A percentile compares a stretch with the other conserved stretches of the same genome.
These are phyloP conservation scores for Rhinocladiella mackenziei DNA, from an alignment of 2,329 filamentous ascomycete genomes.

Conservation along the genomic window DNA sequence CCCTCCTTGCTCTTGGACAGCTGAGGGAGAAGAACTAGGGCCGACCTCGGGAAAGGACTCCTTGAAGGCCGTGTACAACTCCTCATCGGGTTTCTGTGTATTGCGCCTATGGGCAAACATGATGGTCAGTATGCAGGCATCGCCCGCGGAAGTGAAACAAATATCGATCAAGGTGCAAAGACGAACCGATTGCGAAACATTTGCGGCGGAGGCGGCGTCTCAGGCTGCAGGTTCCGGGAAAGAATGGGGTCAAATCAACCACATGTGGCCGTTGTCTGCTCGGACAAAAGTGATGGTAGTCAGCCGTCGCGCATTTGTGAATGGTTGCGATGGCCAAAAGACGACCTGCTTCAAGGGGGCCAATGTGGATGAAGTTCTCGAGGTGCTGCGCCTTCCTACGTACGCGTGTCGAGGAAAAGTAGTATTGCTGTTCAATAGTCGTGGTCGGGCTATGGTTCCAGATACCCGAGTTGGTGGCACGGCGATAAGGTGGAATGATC, in stretches of 20 bases:
- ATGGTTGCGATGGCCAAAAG: background rate
- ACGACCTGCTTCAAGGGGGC: conserved; percentile 5
- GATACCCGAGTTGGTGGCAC: background rate
- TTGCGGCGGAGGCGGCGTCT: conserved; percentile 28
- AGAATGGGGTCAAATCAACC: conserved; percentile 24
- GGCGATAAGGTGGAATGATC: no score
- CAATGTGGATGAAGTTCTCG: conserved; percentile 10
- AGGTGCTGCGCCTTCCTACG: conserved; percentile 23
- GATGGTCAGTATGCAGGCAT: conserved; percentile 19
- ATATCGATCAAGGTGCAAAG: conserved; percentile 14
- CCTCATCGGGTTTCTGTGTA: conserved; percentile 80
- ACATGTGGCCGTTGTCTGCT: conserved; percentile 20
- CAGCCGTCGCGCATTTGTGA: conserved; percentile 12
- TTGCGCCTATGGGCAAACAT: conserved; percentile 55
- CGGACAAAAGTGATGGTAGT: conserved; percentile 6
- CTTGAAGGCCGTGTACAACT: conserved; percentile 78
- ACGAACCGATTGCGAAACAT: conserved; percentile 51
- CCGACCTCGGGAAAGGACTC: conserved; percentile 74
- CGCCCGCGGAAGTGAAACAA: conserved; percentile 15
- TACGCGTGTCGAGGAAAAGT: conserved; percentile 13
- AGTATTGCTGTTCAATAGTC: conserved; percentile 5
- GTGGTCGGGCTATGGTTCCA: background rate
- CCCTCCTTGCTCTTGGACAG: conserved; percentile 43
- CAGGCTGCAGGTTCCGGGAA: conserved; percentile 21
- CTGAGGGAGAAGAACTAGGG: conserved; percentile 46